Base-by-base conservation (phyloP, 495 filamentous ascomycete genomes). In the Xylaria grammica region DNA sequence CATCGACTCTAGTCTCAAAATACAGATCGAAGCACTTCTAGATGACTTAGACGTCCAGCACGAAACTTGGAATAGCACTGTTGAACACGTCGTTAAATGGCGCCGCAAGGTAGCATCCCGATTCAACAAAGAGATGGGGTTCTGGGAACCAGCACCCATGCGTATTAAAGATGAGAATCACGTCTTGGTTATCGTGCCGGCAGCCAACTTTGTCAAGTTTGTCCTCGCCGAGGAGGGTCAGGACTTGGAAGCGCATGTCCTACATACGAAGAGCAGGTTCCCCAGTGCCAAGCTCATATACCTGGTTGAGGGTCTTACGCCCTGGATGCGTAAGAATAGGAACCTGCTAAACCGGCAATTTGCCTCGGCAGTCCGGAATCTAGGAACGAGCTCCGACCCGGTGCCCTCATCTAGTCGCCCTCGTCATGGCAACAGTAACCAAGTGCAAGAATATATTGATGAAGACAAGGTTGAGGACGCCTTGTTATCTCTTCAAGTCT, bases 401-500 rank as follows among this genome's bases (percentile, higher is more conserved):
- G 59, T 54, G 7, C 36, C 66, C 3, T 34, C 54, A 10, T 67
- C 60, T 27, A 34, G 19, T 49, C 71, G 63, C 20, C 58, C 68
- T 13, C 67, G 70, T 54, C 74, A 74, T 51, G 81, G 80, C 36
- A 77, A 77, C 50, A 79, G 82, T 44, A 76, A 75, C 45, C 71
- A 77, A 7, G 76, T 75, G 1, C 74, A 79, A n/a, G 75, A 82
- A 24, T 78, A 80, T 62, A 79, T 93, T 32, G 85, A 91, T 67
- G 90, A 94, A 67, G 87, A 92, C 65, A 77, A 77, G 38, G 82
- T 94, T 63, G 91, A 94, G 74, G 87, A 89, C 67, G 89, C 90
- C 20, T 84, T 94, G 5, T 81, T 96, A 11, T 74, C 81, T 10
- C 77, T 95, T 8, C 92, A 96, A 75, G 79, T 95, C 38, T 67